phyloP scores from a whole-genome alignment of 2,329 filamentous ascomycete species.

The Orbilia oligospora region DNA sequence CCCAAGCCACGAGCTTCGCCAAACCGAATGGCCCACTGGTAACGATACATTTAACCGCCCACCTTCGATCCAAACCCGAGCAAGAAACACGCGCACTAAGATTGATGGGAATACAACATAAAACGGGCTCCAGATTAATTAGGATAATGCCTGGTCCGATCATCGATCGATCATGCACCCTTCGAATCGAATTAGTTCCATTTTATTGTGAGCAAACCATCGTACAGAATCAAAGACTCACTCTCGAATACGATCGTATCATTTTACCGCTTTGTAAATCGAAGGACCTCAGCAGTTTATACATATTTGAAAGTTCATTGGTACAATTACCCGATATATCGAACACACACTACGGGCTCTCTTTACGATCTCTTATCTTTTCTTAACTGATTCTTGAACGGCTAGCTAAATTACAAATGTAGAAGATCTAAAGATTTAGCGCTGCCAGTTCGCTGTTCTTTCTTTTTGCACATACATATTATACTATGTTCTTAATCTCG shows the following conservation, averaged over 20 bases:
- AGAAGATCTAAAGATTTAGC: not conserved
- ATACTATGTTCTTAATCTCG: not conserved
- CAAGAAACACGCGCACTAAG: not conserved
- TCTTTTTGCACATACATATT: not conserved
- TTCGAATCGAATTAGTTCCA: no score
- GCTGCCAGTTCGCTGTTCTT: no score
- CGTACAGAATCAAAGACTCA: no score
- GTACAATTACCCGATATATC: not conserved
- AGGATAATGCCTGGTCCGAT: no score
- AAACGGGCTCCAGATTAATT: not conserved
- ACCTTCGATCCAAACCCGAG: not conserved
- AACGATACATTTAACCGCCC: conserved; percentile 7
- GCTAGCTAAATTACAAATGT: no score
- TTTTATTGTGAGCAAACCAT: no score
- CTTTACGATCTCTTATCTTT: not conserved
- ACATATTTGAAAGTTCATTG: not conserved
- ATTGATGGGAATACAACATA: not conserved
- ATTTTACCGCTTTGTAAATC: not conserved
- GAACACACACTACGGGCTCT: not conserved
- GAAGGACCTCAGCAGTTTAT: not conserved
- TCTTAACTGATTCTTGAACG: not conserved
- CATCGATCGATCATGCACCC: no score
- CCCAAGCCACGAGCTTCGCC: not conserved
- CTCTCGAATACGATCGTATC: no score
- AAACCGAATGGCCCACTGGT: not conserved